phyloP scores from a whole-genome alignment of 768 basidiomycete species.

The Steccherinum ochraceum region DNA sequence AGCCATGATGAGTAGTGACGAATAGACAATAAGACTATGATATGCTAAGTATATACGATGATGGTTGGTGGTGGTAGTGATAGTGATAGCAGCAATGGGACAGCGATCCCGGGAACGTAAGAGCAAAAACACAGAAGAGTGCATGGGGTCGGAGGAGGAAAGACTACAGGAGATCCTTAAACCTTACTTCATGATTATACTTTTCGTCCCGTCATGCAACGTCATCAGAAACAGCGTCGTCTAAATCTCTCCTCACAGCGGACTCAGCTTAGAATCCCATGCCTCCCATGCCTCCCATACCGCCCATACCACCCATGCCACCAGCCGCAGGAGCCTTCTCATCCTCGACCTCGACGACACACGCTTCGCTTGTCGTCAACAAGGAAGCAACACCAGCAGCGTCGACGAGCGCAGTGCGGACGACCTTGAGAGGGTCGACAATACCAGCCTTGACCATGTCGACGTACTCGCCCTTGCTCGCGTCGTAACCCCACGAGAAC shows the following conservation, averaged over 20 bases:
- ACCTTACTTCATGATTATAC: too few species aligned
- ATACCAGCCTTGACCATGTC: conserved; percentile 96
- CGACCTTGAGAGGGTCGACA: conserved; percentile 94
- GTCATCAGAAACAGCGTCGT: background rate
- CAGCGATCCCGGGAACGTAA: background rate
- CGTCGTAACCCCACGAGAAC: conserved; percentile 87
- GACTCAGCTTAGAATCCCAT: conserved; percentile 43
- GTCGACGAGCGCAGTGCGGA: conserved; percentile 87
- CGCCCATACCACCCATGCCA: conserved; percentile 59
- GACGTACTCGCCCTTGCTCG: conserved; percentile 84
- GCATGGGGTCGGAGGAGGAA: background rate
- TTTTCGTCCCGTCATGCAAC: background rate
- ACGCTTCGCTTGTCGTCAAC: conserved; percentile 88
- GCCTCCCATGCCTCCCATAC: conserved; percentile 49
- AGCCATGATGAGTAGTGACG: background rate
- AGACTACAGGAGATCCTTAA: background rate
- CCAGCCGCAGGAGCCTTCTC: conserved; percentile 59
- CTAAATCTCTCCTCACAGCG: background rate
- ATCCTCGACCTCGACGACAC: conserved; percentile 89
- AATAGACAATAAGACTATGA: background rate
- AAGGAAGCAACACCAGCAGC: conserved; percentile 91
- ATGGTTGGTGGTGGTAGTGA: background rate
- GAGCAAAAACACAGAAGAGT: background rate
- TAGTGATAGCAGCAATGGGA: background rate
- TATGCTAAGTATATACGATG: background rate